These are phyloP conservation scores for Penicillium sp. DNA, from an alignment of 2,329 filamentous ascomycete species.

Conservation along the genomic window DNA sequence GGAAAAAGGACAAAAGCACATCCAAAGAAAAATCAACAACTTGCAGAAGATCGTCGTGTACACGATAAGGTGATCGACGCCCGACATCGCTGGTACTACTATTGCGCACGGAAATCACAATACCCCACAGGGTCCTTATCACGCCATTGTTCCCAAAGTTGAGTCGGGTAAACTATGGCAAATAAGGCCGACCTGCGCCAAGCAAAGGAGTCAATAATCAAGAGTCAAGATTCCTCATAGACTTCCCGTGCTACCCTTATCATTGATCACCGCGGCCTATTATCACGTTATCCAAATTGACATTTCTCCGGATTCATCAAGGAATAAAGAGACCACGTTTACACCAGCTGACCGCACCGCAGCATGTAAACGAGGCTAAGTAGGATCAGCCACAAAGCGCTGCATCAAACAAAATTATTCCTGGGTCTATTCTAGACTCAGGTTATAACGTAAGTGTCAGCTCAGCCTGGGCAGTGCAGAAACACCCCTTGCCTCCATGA, in stretches of 20 bases:
- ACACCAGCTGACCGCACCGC: neutral
- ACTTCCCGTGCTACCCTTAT: neutral
- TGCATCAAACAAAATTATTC: neutral
- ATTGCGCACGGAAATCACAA: neutral
- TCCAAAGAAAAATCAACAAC: neutral
- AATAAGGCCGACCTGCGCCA: neutral
- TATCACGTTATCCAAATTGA: slow-evolving; percentile 1
- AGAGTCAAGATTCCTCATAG: neutral
- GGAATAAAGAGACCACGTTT: neutral
- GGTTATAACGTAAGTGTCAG: neutral
- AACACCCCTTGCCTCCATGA: neutral
- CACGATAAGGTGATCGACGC: slow-evolving; percentile 7
- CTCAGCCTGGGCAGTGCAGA: neutral
- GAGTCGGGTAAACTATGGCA: neutral
- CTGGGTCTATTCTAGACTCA: neutral
- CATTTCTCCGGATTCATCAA: neutral
- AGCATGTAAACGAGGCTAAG: neutral
- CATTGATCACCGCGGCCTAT: neutral
- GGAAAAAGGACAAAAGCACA: neutral
- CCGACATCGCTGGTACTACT: slow-evolving; percentile 19
- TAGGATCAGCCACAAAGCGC: neutral
- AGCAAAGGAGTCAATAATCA: neutral
- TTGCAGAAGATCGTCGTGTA: neutral
- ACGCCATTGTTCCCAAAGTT: slow-evolving; percentile 5
- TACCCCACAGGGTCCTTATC: slow-evolving; percentile 3